These are phyloP conservation scores for Saccharomycopsis fodiens DNA, from an alignment of 805 yeast species.

Conservation along the genomic window DNA sequence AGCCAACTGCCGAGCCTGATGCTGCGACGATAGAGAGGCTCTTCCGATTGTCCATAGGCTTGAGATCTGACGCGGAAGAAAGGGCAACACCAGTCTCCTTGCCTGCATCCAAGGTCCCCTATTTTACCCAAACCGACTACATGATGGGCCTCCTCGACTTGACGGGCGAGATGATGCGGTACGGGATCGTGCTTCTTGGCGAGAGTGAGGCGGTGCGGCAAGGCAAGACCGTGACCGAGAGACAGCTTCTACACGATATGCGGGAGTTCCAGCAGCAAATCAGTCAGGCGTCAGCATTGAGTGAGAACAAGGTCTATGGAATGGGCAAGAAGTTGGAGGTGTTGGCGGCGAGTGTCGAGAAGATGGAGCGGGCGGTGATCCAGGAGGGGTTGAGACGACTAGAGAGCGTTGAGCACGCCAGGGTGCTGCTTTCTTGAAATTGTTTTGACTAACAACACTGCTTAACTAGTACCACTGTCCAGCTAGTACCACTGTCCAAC, in stretches of 20 bases:
- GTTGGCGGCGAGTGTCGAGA: not conserved
- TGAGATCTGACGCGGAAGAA: not conserved
- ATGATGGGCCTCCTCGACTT: slow-evolving; percentile 35
- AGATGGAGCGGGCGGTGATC: not conserved
- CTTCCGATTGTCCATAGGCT: not conserved
- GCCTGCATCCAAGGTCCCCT: slow-evolving; percentile 8
- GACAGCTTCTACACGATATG: not conserved
- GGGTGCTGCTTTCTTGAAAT: no score
- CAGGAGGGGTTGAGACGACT: not conserved
- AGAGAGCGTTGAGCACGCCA: no score
- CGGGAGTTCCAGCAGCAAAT: not conserved
- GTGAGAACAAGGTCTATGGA: not conserved
- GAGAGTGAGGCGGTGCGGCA: not conserved
- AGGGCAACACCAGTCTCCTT: slow-evolving; percentile 1
- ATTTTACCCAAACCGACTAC: slow-evolving; percentile 27
- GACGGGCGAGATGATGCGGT: slow-evolving; percentile 37
- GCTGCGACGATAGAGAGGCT: not conserved
- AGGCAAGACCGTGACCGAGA: not conserved
- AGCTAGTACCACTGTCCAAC: no score
- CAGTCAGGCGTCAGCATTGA: not conserved
- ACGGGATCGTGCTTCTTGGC: slow-evolving; percentile 23
- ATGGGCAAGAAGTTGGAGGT: not conserved
- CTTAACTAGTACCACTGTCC: no score
- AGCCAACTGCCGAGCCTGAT: not conserved
- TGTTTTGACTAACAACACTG: no score